Percentiles rank a stretch among this genome's conserved stretches.
These are phyloP conservation scores for Hsuehochloa calcarea DNA, from an alignment of 176 grass and related monocot genomes.

Conservation along the genomic window DNA sequence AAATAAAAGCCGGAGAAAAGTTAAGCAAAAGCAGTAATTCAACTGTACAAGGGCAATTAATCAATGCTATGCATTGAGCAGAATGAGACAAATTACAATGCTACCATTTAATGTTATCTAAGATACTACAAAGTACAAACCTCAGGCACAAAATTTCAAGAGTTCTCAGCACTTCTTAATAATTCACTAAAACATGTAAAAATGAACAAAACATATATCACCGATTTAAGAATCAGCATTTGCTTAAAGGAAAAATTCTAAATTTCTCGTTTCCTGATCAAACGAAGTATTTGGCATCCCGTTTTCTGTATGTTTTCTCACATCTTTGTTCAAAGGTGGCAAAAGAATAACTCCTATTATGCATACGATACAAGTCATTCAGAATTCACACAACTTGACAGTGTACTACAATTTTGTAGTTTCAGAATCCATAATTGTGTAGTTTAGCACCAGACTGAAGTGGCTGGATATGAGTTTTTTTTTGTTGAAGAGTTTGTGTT, in stretches of 20 bases:
- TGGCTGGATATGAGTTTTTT: neutral
- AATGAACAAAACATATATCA: neutral
- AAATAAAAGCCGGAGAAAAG: slow-evolving; percentile 1
- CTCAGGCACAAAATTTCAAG: neutral
- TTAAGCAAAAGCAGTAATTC: slow-evolving; percentile 1
- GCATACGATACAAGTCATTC: neutral
- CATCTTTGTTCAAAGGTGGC: neutral
- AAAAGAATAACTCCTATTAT: neutral
- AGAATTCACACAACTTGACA: neutral
- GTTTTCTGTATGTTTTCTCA: neutral
- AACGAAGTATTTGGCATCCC: neutral
- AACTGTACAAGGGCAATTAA: neutral
- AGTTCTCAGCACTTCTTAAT: neutral
- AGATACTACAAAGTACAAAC: neutral
- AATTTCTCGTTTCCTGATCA: neutral
- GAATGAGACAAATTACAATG: neutral
- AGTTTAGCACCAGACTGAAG: neutral
- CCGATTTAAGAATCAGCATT: neutral
- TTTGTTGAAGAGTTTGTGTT: no score
- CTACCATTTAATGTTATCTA: neutral
- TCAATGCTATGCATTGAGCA: slow-evolving; percentile 1
- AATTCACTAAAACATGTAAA: neutral
- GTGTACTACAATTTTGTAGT: neutral
- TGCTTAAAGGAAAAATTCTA: neutral
- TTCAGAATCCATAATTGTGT: neutral